Evolutionary conservation across 2,329 filamentous ascomycete species (phyloP), one percentile per base, ranked within the genome.

Genomic region (Triangularia setosa): DNA sequence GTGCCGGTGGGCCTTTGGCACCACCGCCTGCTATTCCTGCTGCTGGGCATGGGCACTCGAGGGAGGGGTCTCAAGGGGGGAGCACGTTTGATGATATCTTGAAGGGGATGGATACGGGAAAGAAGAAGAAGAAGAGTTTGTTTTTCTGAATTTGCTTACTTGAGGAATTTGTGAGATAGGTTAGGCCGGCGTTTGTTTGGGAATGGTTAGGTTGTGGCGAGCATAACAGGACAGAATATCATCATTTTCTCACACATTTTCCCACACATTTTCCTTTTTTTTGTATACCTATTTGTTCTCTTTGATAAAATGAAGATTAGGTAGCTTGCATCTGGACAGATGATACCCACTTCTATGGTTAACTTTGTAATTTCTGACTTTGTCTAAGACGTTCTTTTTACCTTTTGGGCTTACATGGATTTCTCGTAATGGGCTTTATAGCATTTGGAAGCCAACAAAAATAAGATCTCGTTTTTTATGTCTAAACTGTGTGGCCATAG

Each of bases 61-160:
- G 63, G 52, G 40, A 60, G 23, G 40, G 58, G 25, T 60, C 40
- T 8, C 14, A 48, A n/a, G 62, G 58, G 1, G 71, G 69, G 1
- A 74, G 72, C 67, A 75, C 76, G 25, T 78, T 78, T 68, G 76
- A 78, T 55, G 73, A 75, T 61, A 78, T 78, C 21, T 69, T 78
- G 60, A 73, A 75, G 68, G 73, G 71, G 62, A 76, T 78, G 70
- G 73, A 75, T 59, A 63, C 66, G 53, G 68, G 69, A 30, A 67
- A 72, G 68, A 69, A 69, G 63, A 72, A 72, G 65, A 75, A 73
- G 68, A 76, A 75, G 70, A 72, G 71, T 60, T 67, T 63, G 9
- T 73, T 70, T 44, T 70, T 70, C 18, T 65, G 60, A 40, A 16
- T n/a, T n/a, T n/a, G n/a, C n/a, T n/a, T n/a, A n/a, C n/a, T n/a